Base-by-base conservation (phyloP, 768 basidiomycete species). In the Rhizopogon vesiculosus region DNA sequence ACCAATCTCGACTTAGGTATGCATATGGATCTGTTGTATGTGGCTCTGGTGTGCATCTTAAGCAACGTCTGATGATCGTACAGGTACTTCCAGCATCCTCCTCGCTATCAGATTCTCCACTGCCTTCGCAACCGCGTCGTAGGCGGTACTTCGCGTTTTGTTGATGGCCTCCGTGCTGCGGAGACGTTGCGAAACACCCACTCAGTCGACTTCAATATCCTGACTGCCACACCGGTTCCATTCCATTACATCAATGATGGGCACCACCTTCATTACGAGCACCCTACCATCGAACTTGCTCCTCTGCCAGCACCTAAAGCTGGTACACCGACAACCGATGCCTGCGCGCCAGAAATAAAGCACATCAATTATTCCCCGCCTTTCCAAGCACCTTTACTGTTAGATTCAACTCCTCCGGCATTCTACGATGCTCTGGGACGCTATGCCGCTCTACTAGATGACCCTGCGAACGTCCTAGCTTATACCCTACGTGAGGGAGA, bases 231-330 rank as follows among this genome's bases (percentile, higher is more conserved):
- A 0, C 85, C 78, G 0, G 87, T 98, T n/a, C 78, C 81, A 1
- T 98, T 94, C 72, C 89, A 93, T 62, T 99, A 98, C 71, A 78
- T 91, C 65, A 95, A 94, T 64, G 91, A 92, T 62, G 87, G 86
- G 1, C 91, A 98, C 62, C 89, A 91, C 67, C 78, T 94, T 5
- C 83, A 87, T 60, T 68, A 77, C 53, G 69, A 77, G 19, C 93
- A 93, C 65, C 83, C 86, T 1, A 89, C 91, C 3, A 86, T 97
- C 65, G 81, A 90, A 60, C 76, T 93, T 43, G 51, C 62, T 25
- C 53, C 55, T 51, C 2, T 63, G 28, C 55, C 66, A 25, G 43
- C 59, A 28, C 35, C 53, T 12, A 46, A 59, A 25, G 46, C 50
- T 25, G 31, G 7, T n/a, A 15, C 16, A 3, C 59, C 50, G 9